These are phyloP conservation scores for Macrolepiota albuminosa DNA, from an alignment of 768 basidiomycete species.

Conservation along the genomic window DNA sequence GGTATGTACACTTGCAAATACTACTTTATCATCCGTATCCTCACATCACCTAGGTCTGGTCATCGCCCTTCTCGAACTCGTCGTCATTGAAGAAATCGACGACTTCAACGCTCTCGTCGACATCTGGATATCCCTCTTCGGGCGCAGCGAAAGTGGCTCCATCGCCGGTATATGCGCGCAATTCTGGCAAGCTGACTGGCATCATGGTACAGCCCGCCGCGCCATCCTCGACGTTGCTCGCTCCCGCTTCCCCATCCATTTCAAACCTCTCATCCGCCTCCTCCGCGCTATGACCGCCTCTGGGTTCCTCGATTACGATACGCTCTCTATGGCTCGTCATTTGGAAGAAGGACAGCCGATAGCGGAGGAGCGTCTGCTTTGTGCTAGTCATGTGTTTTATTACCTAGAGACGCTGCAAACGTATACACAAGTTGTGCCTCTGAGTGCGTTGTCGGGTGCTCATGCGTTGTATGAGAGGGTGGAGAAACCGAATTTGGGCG, in stretches of 20 bases:
- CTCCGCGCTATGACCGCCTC: constrained; percentile 73
- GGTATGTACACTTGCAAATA: constrained; percentile 37
- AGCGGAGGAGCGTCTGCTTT: constrained; percentile 49
- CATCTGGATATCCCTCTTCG: constrained; percentile 77
- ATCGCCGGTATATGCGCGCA: constrained; percentile 69
- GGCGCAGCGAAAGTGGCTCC: constrained; percentile 64
- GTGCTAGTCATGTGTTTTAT: constrained; percentile 66
- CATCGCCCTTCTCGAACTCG: constrained; percentile 67
- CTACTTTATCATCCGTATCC: neutral
- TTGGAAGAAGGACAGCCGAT: constrained; percentile 33
- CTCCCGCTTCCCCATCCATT: constrained; percentile 78
- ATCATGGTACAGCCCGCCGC: constrained; percentile 59
- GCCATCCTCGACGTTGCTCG: constrained; percentile 81
- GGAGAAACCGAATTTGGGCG: constrained; percentile 40
- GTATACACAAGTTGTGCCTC: constrained; percentile 70
- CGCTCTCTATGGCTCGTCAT: constrained; percentile 50
- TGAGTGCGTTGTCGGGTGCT: constrained; percentile 55
- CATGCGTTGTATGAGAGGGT: constrained; percentile 72
- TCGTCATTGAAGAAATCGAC: constrained; percentile 72
- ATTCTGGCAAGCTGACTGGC: constrained; percentile 81
- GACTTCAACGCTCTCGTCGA: constrained; percentile 69
- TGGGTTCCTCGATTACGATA: constrained; percentile 74
- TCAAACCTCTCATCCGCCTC: constrained; percentile 63
- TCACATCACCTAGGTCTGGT: constrained; percentile 50
- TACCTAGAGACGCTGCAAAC: constrained; percentile 70